Conservation (phyloP, 2,329 filamentous ascomycete genomes). For the Aspergillus quadricinctus region DNA sequence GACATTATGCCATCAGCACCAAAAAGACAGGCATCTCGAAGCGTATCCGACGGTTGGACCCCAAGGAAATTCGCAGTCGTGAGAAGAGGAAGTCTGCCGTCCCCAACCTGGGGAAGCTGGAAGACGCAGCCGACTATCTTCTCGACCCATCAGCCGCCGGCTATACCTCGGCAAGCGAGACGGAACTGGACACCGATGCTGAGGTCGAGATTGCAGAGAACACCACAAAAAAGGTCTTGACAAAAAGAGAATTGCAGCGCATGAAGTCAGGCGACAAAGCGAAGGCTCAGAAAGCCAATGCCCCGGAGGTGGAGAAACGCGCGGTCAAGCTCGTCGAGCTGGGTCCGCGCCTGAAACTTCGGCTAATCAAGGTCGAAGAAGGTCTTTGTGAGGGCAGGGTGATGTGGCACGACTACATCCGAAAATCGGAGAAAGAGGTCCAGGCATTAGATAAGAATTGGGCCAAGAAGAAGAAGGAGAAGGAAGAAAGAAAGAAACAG, state of each 20-base stretch:
- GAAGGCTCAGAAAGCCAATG: slow-evolving; percentile 44
- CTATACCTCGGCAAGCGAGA: slow-evolving; percentile 90
- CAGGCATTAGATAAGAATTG: slow-evolving; percentile 76
- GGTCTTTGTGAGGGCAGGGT: slow-evolving; percentile 83
- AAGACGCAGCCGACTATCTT: slow-evolving; percentile 93
- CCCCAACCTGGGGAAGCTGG: slow-evolving; percentile 83
- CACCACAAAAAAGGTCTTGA: slow-evolving; percentile 51
- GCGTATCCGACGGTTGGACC: slow-evolving; percentile 75
- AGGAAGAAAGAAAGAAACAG: slow-evolving; percentile 72
- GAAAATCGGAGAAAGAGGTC: slow-evolving; percentile 75
- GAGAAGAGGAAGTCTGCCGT: slow-evolving; percentile 63
- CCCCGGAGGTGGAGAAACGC: slow-evolving; percentile 66
- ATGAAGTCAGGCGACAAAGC: slow-evolving; percentile 40
- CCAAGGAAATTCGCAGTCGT: slow-evolving; percentile 72
- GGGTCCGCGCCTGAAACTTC: slow-evolving; percentile 81
- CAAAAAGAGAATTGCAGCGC: slow-evolving; percentile 48
- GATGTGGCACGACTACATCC: slow-evolving; percentile 96
- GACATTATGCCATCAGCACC: slow-evolving; percentile 94
- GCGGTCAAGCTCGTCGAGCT: slow-evolving; percentile 90
- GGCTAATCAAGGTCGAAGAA: slow-evolving; percentile 94
- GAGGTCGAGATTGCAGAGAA: slow-evolving; percentile 78
- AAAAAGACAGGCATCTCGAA: slow-evolving; percentile 80
- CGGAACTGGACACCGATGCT: slow-evolving; percentile 87
- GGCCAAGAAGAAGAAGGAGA: slow-evolving; percentile 72
- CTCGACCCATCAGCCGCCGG: slow-evolving; percentile 74